Conservation (phyloP, 352 stramenopile genomes). For the Pythium aquatile region DNA sequence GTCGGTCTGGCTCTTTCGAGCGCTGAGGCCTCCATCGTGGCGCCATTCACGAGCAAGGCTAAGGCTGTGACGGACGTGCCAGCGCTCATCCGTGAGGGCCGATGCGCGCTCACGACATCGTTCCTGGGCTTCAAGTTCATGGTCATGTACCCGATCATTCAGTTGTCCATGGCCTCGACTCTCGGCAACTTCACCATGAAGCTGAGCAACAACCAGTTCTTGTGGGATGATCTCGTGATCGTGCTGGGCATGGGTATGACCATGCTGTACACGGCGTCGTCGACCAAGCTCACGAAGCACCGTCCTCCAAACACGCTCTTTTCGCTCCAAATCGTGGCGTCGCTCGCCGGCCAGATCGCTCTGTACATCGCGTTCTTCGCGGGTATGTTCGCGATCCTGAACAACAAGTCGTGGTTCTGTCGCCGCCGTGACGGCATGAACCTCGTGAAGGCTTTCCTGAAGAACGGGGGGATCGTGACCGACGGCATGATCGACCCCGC, state of each 20-base stretch:
- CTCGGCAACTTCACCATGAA: slow-evolving; percentile 32
- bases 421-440: slow-evolving; percentile 32
- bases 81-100: slow-evolving; percentile 79
- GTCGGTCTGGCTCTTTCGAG: slow-evolving; percentile 82
- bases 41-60: slow-evolving; percentile 86
- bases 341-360: slow-evolving; percentile 44
- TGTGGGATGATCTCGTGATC: slow-evolving; percentile 56
- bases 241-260: slow-evolving; percentile 47
- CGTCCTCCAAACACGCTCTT: slow-evolving; percentile 50
- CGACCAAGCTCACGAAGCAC: slow-evolving; percentile 31
- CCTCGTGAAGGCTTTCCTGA: slow-evolving; percentile 2
- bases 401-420: slow-evolving; percentile 48
- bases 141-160: slow-evolving; percentile 59
- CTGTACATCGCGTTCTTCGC: slow-evolving; percentile 55
- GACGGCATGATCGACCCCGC: too few relatives aligned
- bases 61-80: slow-evolving; percentile 74
- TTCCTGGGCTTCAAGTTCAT: slow-evolving; percentile 61
- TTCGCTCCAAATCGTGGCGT: slow-evolving; percentile 45
- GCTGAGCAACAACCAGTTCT: slow-evolving; percentile 59
- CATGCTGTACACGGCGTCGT: slow-evolving; percentile 55
- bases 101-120: slow-evolving; percentile 68
- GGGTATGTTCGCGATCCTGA: slow-evolving; percentile 29
- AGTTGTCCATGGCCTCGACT: slow-evolving; percentile 39
- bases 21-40: slow-evolving; percentile 82
- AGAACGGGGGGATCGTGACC: too few relatives aligned